Base-by-base conservation (phyloP, 2,329 filamentous ascomycete genomes). In the Phymatotrichopsis omnivora region DNA sequence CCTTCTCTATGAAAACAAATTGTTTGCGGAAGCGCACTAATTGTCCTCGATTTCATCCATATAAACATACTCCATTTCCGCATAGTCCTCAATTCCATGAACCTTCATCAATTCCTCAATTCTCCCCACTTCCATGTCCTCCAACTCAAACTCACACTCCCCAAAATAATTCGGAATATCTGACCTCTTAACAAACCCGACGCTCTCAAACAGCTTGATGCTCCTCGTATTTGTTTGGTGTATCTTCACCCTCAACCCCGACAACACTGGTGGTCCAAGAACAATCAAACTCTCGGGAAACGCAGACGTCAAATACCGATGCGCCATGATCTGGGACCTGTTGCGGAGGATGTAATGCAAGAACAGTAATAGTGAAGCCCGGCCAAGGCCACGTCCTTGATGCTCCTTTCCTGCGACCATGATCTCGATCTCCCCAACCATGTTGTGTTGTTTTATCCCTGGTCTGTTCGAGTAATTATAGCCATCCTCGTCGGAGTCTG, bases 391-490 rank as follows among this genome's bases (percentile, higher is more conserved):
- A 6, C 68, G 66, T 0, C 80, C 68, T 19, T 79, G 76, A 23
- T 75, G 65, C 0, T 62, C 59, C 4, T 64, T 64, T 2, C 68
- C 65, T 0, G 85, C 85, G 51, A 94, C 78, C 86, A 94, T 93
- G 53, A 94, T 74, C 63, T 93, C 85, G 5, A 94, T 64, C 60
- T 93, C 86, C 19, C 82, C 86, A 7, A 70, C 55, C 20, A 32
- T 42, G n/a, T n/a, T n/a, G n/a, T n/a, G n/a, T n/a, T n/a, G n/a
- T 47, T 49, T 49, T 51, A 41, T 54, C 45, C 24, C 16, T 37
- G 6, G 50, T 47, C 3, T 57, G 47, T 6, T 45, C n/a, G n/a
- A n/a, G n/a, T n/a, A n/a, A n/a, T n/a, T n/a, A n/a, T n/a, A n/a
- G 47, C 11, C 44, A 55, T 10, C 50, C 43, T 59, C 56, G 28